These are phyloP conservation scores for Penicillium parvum DNA, from an alignment of 495 filamentous ascomycete genomes.

Conservation along the genomic window DNA sequence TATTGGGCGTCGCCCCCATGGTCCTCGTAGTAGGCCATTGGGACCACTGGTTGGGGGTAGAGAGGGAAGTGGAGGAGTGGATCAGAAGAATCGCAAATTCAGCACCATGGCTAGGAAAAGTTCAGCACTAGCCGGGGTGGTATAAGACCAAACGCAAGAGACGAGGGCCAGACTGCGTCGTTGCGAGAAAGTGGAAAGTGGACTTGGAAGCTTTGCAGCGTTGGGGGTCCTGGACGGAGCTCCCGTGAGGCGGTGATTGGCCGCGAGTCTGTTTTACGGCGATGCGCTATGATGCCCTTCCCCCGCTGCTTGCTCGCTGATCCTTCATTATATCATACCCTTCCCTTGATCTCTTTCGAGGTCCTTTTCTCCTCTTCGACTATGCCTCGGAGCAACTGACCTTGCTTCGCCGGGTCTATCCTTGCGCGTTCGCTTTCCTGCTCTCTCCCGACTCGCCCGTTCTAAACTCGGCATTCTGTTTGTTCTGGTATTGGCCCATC, in stretches of 20 bases:
- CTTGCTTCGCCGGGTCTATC: background rate
- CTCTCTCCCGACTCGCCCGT: no score
- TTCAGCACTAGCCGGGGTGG: no score
- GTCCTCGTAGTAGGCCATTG: conserved; percentile 45
- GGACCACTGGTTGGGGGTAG: conserved; percentile 1
- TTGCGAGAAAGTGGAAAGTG: conserved; percentile 7
- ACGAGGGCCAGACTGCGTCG: background rate
- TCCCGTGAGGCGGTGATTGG: conserved; percentile 21
- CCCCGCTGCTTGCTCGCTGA: background rate
- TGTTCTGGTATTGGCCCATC: conserved; percentile 2
- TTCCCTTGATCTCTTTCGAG: no score
- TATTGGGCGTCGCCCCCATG: conserved; percentile 32
- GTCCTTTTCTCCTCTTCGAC: no score
- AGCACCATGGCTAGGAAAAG: no score
- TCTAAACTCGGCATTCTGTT: no score
- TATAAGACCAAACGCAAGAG: no score
- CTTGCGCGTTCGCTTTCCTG: background rate
- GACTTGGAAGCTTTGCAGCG: conserved; percentile 16
- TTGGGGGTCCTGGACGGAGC: conserved; percentile 10
- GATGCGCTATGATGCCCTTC: conserved; percentile 18
- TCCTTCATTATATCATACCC: no score
- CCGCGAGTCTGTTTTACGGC: background rate
- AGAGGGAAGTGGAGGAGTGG: background rate
- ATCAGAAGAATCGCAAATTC: background rate
- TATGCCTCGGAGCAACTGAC: no score